These are phyloP conservation scores for Xylariaceae sp. DNA, from an alignment of 2,329 filamentous ascomycete genomes.

Conservation along the genomic window DNA sequence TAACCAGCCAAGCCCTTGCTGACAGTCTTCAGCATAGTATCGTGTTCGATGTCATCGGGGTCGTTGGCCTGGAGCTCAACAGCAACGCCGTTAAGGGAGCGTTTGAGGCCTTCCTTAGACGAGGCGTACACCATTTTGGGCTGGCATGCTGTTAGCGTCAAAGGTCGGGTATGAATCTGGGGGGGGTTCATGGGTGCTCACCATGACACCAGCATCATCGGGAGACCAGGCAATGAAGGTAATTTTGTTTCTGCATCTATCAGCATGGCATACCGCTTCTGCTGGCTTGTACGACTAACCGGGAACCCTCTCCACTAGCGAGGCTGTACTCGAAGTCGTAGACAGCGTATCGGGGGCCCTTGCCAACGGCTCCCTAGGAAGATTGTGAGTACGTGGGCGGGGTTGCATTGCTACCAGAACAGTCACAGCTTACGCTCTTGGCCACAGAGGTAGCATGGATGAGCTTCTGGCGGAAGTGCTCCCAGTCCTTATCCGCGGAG, in stretches of 20 bases:
- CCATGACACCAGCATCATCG: constrained; percentile 73
- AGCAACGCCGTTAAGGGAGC: constrained; percentile 67
- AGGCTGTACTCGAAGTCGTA: constrained; percentile 79
- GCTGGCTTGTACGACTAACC: constrained; percentile 41
- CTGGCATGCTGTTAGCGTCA: constrained; percentile 32
- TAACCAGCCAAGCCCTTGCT: constrained; percentile 56
- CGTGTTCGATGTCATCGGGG: constrained; percentile 73
- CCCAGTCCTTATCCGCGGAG: constrained; percentile 61
- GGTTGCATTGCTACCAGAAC: neutral
- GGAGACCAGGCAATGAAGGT: constrained; percentile 75
- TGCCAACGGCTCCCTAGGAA: constrained; percentile 49
- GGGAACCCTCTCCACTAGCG: constrained; percentile 64
- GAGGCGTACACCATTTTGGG: constrained; percentile 88
- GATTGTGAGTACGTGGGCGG: constrained; percentile 34
- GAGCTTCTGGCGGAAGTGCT: constrained; percentile 70
- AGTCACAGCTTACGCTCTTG: constrained; percentile 49
- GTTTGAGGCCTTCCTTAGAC: constrained; percentile 82
- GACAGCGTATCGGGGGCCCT: constrained; percentile 75
- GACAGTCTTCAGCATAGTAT: constrained; percentile 61
- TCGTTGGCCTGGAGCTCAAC: constrained; percentile 81
- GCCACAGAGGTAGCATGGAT: constrained; percentile 66
- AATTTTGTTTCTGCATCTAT: constrained; percentile 60
- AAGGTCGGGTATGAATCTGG: neutral
- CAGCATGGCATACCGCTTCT: constrained; percentile 5
- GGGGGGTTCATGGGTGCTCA: constrained; percentile 36